phyloP scores from a whole-genome alignment of 345 rosid species.

The Aquilaria malaccensis region DNA sequence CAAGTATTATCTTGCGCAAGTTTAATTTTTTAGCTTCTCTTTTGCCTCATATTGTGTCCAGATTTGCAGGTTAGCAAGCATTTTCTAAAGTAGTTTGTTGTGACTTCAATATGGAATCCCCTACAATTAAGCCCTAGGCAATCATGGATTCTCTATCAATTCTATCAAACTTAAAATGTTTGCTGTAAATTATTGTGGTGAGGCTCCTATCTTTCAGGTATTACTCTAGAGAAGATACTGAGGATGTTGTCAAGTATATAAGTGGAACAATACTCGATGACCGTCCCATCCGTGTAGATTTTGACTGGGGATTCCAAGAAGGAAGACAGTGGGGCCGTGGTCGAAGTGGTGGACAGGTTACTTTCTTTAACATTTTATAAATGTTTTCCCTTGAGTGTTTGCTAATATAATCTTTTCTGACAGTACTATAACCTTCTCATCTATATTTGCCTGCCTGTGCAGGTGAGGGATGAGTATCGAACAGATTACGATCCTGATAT shows the following conservation, averaged over 20 bases:
- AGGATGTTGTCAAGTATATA: slow-evolving; percentile 88
- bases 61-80: too few relatives aligned
- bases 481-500: slow-evolving; percentile 99
- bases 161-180: too few relatives aligned
- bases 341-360: slow-evolving; percentile 96
- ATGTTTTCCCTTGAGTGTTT: neutral
- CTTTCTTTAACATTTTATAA: slow-evolving; percentile 4
- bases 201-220: slow-evolving; percentile 28
- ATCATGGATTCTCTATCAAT: too few relatives aligned
- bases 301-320: slow-evolving; percentile 98
- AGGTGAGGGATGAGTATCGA: slow-evolving; percentile 99
- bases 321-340: slow-evolving; percentile 99
- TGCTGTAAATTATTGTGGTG: too few relatives aligned
- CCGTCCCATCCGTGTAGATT: slow-evolving; percentile 95
- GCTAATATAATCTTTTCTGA: neutral
- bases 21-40: too few relatives aligned
- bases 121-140: too few relatives aligned
- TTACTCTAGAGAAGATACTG: slow-evolving; percentile 95
- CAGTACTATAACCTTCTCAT: neutral
- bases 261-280: slow-evolving; percentile 98
- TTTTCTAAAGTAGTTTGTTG: too few relatives aligned
- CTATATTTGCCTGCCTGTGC: slow-evolving; percentile 11
- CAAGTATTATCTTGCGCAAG: too few relatives aligned
- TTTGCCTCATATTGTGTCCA: too few relatives aligned
- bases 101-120: too few relatives aligned